A percentile compares a stretch with the other conserved stretches of the same genome.
Evolutionary conservation across 1,284 basidiomycete genomes (phyloP).

Genomic region (Boletus hoseneyae): DNA sequence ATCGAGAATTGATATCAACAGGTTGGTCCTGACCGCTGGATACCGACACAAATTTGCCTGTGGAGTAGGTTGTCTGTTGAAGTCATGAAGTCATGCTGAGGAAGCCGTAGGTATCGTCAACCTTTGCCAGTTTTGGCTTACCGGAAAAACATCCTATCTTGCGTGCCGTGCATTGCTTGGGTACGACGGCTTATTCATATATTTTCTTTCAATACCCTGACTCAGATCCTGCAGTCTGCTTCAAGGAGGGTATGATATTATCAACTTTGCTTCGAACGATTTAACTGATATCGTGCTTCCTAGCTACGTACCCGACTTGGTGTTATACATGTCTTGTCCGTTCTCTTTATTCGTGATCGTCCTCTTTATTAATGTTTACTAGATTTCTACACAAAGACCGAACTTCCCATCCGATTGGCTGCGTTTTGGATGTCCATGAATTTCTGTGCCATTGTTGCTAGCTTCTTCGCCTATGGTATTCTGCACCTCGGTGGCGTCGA

Average conservation of each 20-base stretch:
- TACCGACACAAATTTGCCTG: slow-evolving; percentile 49
- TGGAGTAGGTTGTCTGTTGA: slow-evolving; percentile 32
- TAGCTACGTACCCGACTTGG: slow-evolving; percentile 58
- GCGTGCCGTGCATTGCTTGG: slow-evolving; percentile 41
- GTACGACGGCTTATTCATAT: slow-evolving; percentile 18
- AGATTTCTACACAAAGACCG: slow-evolving; percentile 61
- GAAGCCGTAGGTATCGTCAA: slow-evolving; percentile 35
- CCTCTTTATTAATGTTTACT: neutral
- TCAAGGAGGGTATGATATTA: slow-evolving; percentile 51
- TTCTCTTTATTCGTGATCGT: neutral
- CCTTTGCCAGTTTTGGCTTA: slow-evolving; percentile 58
- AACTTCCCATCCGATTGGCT: slow-evolving; percentile 64
- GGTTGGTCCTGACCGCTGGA: slow-evolving; percentile 43
- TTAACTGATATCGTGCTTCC: neutral
- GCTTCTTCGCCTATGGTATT: slow-evolving; percentile 64
- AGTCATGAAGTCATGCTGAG: neutral
- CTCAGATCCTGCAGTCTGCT: slow-evolving; percentile 39
- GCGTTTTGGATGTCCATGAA: slow-evolving; percentile 62
- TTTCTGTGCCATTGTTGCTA: slow-evolving; percentile 49
- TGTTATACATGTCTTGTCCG: slow-evolving; percentile 63
- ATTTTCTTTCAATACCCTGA: neutral
- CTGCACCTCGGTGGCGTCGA: slow-evolving; percentile 55
- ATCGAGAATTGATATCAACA: neutral
- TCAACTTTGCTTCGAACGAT: slow-evolving; percentile 1
- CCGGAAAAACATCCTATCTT: slow-evolving; percentile 53